These are phyloP conservation scores for Athelia psychrophila DNA, from an alignment of 1,284 basidiomycete genomes.

Conservation along the genomic window DNA sequence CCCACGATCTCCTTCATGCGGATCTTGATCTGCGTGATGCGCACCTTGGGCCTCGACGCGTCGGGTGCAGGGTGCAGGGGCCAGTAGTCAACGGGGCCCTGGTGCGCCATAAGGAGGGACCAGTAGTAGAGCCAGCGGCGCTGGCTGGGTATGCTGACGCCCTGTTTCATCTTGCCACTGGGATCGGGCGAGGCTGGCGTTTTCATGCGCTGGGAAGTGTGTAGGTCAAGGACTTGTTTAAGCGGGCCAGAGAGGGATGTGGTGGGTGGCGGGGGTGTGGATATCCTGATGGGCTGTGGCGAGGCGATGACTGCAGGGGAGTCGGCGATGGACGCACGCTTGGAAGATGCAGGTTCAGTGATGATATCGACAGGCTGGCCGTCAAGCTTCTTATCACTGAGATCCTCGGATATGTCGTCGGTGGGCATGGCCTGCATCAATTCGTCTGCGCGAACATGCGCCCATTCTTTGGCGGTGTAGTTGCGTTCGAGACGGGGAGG, in stretches of 20 bases:
- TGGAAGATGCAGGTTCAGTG: not conserved
- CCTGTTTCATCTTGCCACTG: slow-evolving; percentile 56
- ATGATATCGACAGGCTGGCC: not conserved
- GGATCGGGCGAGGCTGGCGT: slow-evolving; percentile 33
- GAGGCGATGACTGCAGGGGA: not conserved
- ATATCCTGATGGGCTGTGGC: slow-evolving; percentile 1
- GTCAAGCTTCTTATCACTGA: not conserved
- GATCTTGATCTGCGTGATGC: slow-evolving; percentile 29
- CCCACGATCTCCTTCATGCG: slow-evolving; percentile 54
- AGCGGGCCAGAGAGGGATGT: slow-evolving; percentile 36
- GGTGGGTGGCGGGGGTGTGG: not conserved
- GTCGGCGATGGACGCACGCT: not conserved
- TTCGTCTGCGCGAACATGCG: slow-evolving; percentile 44
- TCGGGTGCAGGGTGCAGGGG: slow-evolving; percentile 14
- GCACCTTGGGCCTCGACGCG: slow-evolving; percentile 20
- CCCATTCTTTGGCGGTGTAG: slow-evolving; percentile 46
- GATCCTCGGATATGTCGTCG: slow-evolving; percentile 22
- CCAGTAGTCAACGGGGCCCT: slow-evolving; percentile 52
- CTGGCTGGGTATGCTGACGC: slow-evolving; percentile 76
- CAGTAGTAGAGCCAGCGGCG: slow-evolving; percentile 72
- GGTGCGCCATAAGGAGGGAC: slow-evolving; percentile 59
- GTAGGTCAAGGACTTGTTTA: slow-evolving; percentile 61
- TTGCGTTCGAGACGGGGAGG: slow-evolving; percentile 48
- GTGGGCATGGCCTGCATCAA: slow-evolving; percentile 46
- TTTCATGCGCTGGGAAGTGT: slow-evolving; percentile 72